A percentile compares a stretch with the other conserved stretches of the same genome.
Conservation (phyloP, 2,329 filamentous ascomycete species). For the Pestalotiopsis sp. region DNA sequence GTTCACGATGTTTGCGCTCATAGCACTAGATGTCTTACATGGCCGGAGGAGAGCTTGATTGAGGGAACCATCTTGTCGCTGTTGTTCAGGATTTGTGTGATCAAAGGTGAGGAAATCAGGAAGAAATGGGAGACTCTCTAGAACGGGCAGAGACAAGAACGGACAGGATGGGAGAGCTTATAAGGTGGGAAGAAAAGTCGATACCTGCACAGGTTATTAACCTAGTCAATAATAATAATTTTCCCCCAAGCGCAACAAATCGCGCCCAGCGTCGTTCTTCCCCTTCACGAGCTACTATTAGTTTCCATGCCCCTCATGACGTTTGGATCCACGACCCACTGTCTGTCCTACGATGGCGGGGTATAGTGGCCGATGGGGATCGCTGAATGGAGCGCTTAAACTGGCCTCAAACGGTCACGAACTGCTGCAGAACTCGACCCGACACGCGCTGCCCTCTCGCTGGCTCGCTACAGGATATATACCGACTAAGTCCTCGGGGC, state of each 20-base stretch:
- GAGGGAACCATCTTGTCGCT: constrained; percentile 24
- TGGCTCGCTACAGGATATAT: background rate
- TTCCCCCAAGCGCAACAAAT: constrained; percentile 4
- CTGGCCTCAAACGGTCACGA: background rate
- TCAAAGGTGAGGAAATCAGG: background rate
- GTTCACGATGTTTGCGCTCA: background rate
- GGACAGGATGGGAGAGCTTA: background rate
- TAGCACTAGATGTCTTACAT: constrained; percentile 26
- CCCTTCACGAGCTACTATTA: background rate
- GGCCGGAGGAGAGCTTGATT: constrained; percentile 39
- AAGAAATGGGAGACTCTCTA: background rate
- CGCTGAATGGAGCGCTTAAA: background rate
- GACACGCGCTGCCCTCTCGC: background rate
- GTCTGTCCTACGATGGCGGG: background rate
- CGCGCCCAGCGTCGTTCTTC: background rate
- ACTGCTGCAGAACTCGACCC: background rate
- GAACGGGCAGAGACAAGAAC: background rate
- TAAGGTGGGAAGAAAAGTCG: background rate
- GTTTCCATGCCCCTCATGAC: constrained; percentile 5
- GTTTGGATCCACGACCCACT: constrained; percentile 6
- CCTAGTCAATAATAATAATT: background rate
- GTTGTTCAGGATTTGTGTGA: background rate
- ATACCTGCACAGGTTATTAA: background rate
- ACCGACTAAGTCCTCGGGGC: background rate
- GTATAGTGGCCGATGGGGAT: background rate